These are phyloP conservation scores for Penicillium macrosclerotiorum DNA, from an alignment of 495 filamentous ascomycete genomes.

Conservation along the genomic window DNA sequence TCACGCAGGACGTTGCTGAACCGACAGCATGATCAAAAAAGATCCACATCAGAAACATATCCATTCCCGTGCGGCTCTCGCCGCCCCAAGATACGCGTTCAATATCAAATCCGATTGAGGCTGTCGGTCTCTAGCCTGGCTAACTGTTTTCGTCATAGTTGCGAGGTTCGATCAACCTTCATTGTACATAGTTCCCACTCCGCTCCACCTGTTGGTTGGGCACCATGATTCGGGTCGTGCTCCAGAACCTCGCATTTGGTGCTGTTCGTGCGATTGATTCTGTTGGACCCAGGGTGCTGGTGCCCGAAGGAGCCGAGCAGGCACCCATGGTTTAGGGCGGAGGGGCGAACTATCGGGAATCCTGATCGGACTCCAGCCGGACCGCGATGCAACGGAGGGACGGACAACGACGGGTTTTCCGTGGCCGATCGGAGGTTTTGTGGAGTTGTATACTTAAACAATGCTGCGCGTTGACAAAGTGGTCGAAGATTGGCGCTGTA, in stretches of 20 bases:
- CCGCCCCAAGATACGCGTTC: constrained; percentile 1
- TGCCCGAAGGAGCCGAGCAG: background rate
- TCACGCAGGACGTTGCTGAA: background rate
- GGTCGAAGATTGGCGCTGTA: background rate
- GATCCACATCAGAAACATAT: constrained; percentile 5
- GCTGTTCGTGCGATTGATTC: too few relatives aligned
- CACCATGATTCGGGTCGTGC: too few relatives aligned
- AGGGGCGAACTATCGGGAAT: background rate
- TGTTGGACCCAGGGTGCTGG: too few relatives aligned
- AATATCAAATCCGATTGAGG: background rate
- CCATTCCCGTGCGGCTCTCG: constrained; percentile 2
- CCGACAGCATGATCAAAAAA: too few relatives aligned
- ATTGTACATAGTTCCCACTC: too few relatives aligned
- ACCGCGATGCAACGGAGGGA: constrained; percentile 1
- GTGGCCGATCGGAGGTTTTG: background rate
- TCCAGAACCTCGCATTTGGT: too few relatives aligned
- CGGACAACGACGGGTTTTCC: constrained; percentile 2
- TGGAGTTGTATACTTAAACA: background rate
- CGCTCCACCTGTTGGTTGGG: too few relatives aligned
- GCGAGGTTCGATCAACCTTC: too few relatives aligned
- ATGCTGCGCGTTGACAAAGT: too few relatives aligned
- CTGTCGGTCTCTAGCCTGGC: background rate
- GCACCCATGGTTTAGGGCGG: background rate
- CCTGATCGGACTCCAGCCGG: constrained; percentile 8
- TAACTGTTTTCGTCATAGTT: background rate